These are phyloP conservation scores for Zygotorulaspora florentina DNA, from an alignment of 805 yeast species.

Conservation along the genomic window DNA sequence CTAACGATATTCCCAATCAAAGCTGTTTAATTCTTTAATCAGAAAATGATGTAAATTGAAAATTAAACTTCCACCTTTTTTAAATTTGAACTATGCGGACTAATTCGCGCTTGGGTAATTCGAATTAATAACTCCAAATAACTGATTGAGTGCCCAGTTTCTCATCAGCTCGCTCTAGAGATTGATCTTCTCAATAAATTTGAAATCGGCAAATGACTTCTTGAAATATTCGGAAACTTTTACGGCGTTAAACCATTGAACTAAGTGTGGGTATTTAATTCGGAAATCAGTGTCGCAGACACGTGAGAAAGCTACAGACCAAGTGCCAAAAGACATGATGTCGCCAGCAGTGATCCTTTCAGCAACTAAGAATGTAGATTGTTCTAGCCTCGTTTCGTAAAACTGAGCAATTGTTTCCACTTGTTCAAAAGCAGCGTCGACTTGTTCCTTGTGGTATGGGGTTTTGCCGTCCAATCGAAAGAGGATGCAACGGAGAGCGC, in stretches of 20 bases:
- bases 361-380: slow-evolving; percentile 69
- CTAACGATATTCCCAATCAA: too few species aligned
- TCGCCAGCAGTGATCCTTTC: slow-evolving; percentile 51
- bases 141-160: too few species aligned
- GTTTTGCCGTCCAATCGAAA: slow-evolving; percentile 53
- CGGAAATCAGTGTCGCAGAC: slow-evolving; percentile 65
- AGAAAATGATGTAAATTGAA: too few species aligned
- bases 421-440: slow-evolving; percentile 43
- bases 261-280: slow-evolving; percentile 53
- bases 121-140: too few species aligned
- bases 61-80: too few species aligned
- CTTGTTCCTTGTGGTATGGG: slow-evolving; percentile 77
- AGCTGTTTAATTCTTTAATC: too few species aligned
- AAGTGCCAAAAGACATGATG: slow-evolving; percentile 19
- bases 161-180: too few species aligned
- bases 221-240: slow-evolving; percentile 44
- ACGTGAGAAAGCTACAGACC: slow-evolving; percentile 37
- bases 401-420: slow-evolving; percentile 40
- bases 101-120: too few species aligned
- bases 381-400: slow-evolving; percentile 55
- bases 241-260: slow-evolving; percentile 71
- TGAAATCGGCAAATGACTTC: slow-evolving; percentile 45
- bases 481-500: slow-evolving; percentile 45
- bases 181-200: slow-evolving; percentile 49
- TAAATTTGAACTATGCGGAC: too few species aligned